These are phyloP conservation scores for Beta vulgaris DNA, from an alignment of 148 eudicot genomes.

Conservation along the genomic window DNA sequence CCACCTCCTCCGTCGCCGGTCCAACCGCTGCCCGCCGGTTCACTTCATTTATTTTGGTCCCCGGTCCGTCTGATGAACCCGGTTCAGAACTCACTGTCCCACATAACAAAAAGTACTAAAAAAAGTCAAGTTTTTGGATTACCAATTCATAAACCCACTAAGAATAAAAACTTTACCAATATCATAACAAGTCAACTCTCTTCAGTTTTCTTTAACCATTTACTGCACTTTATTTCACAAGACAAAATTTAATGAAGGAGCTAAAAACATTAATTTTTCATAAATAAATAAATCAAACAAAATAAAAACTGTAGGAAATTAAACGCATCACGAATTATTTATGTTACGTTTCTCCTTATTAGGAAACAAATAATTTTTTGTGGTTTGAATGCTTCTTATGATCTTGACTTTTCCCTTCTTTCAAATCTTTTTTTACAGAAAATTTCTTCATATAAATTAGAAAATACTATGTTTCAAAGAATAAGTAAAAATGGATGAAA, in stretches of 20 bases:
- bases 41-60: conserved; percentile 17
- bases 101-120: background rate
- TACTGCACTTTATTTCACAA: too few relatives aligned
- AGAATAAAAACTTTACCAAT: conserved; percentile 11
- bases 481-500: too few relatives aligned
- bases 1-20: conserved; percentile 31
- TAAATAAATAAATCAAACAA: too few relatives aligned
- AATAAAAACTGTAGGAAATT: too few relatives aligned
- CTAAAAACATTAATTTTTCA: too few relatives aligned
- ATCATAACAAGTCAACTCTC: conserved; percentile 20
- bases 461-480: too few relatives aligned
- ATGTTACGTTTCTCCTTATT: too few relatives aligned
- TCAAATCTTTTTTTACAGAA: too few relatives aligned
- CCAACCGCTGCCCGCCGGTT: conserved; percentile 33
- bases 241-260: too few relatives aligned
- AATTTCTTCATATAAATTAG: too few relatives aligned
- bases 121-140: conserved; percentile 11
- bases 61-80: conserved; percentile 44
- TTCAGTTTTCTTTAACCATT: too few relatives aligned
- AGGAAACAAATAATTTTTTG: background rate
- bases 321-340: too few relatives aligned
- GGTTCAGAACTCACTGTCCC: conserved; percentile 48
- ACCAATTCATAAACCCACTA: conserved; percentile 9
- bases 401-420: background rate
- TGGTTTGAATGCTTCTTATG: conserved; percentile 1